Base-by-base conservation (phyloP, 306 rosid genomes). In the Boehmeria nivea region DNA sequence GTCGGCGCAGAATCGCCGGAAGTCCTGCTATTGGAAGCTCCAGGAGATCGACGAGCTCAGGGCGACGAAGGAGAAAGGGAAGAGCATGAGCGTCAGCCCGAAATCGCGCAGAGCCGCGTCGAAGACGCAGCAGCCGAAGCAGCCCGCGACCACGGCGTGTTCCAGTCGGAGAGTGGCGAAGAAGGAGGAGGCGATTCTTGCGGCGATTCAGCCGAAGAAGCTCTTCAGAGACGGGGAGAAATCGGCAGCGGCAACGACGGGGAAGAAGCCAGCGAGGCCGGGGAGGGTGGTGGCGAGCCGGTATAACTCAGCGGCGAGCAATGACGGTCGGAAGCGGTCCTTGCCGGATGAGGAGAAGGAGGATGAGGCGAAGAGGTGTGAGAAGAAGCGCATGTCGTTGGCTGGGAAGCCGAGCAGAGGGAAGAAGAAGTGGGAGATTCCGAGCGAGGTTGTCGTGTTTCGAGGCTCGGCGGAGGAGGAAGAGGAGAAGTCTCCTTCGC, bases 221-320 rank as follows among this genome's bases (percentile, higher is more conserved):
- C 73, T 93, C 52, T 93, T 93, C 31, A 86, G 51, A 59, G 95
- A 85, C 23, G 69, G 71, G 22, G 95, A 73, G 56, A 85, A 82
- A 39, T 66, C 81, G 0, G 73, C 59, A 28, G 22, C 76, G 0
- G 69, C 79, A 0, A 72, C 59, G 31, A 25, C 76, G 0, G 70
- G 59, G 31, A 91, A 85, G 54, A 77, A 78, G 26, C 68, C 65
- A 59, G 7, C 70, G 53, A 84, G 69, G 72, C 47, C 65, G 7
- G 99, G 99, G 46, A 76, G 99, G 52, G 76, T 87, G 6, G 81
- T 93, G 57, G 79, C 94, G 4, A 93, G 99, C 67, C 66, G 99
- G 70, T 93, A 93, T 51, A 78, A 61, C 61, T 77, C 40, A 20
- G 28, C 65, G 1, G 67, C 69, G 39, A 24, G 48, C 6, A 68